Evolutionary conservation across 352 stramenopile genomes (phyloP).

Genomic region (Phytophthora europaea): DNA sequence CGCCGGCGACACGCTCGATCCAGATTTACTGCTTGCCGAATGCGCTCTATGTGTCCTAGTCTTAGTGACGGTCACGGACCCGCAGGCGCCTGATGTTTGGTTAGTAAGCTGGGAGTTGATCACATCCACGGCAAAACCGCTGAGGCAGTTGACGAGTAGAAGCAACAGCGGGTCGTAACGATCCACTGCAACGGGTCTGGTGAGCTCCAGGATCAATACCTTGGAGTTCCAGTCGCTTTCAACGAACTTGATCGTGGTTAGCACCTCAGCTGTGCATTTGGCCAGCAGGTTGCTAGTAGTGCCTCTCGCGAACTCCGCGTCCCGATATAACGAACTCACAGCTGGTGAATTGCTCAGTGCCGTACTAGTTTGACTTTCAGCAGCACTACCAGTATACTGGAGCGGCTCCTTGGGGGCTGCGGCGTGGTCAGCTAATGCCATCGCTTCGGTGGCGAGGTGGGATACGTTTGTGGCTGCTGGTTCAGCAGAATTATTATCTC

Average conservation of each 20-base stretch:
- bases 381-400: neutral
- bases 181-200: conserved; percentile 70
- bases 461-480: conserved; percentile 6
- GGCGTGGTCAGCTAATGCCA: neutral
- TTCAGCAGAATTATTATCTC: conserved; percentile 11
- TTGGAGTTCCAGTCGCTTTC: conserved; percentile 81
- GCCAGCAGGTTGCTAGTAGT: conserved; percentile 40
- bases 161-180: conserved; percentile 65
- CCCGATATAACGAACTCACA: conserved; percentile 1
- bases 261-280: conserved; percentile 69
- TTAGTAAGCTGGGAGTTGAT: conserved; percentile 70
- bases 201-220: conserved; percentile 81
- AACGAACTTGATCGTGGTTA: conserved; percentile 74
- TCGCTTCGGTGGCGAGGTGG: neutral
- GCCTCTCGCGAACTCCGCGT: neutral
- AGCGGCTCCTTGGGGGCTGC: neutral
- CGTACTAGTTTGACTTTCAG: neutral
- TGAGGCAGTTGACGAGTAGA: conserved; percentile 79
- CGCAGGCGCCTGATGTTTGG: conserved; percentile 41
- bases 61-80: conserved; percentile 50
- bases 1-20: conserved; percentile 19
- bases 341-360: neutral
- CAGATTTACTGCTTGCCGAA: conserved; percentile 1
- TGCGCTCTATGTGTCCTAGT: conserved; percentile 13
- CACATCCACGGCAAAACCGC: conserved; percentile 67